Evolutionary conservation across 2,329 filamentous ascomycete genomes (phyloP), one percentile per base, ranked within the genome.

Genomic region (Bipolaris cookei): DNA sequence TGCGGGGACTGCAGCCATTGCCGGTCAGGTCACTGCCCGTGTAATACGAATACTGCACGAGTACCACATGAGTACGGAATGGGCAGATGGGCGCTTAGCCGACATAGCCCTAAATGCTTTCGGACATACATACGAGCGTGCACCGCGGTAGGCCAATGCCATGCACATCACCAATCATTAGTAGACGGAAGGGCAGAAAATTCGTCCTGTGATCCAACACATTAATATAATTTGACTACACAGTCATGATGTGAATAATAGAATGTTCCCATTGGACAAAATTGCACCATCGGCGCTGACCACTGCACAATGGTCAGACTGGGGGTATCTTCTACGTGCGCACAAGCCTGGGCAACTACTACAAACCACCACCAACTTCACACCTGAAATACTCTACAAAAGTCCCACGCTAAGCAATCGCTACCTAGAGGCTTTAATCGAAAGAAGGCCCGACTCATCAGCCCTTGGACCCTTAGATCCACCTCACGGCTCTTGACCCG

Each of bases 81-180:
- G 54, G 58, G 51, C 52, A 16, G 2, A 1, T 30, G 35, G 46
- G 56, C 59, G 57, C 53, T 53, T 62, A 50, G 51, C 34, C 52
- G 50, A 38, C 16, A 38, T 44, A 20, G 34, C 5, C 34, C 6
- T 6, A 2, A 1, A 35, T n/a, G 34, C 14, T 6, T 35, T 16
- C 3, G 3, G 8, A 11, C 25, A 28, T 28, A 28, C 35, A 20
- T n/a, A 18, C 35, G 35, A 38, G 35, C 18, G 37, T 39, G 37
- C 21, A 39, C 14, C 42, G 41, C 41, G 41, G 41, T 28, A 43
- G 41, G 35, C 35, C 35, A 38, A 18, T n/a, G 35, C 14, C 35
- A 38, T 14, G 7, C n/a, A 38, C 8, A 30, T 11, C 10, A 4
- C 28, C 28, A 30, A 30, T 30, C 28, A 30, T 11, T 10, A 30